Evolutionary conservation across 805 yeast species (phyloP).

Genomic region (Wickerhamomyces subpelliculosus): DNA sequence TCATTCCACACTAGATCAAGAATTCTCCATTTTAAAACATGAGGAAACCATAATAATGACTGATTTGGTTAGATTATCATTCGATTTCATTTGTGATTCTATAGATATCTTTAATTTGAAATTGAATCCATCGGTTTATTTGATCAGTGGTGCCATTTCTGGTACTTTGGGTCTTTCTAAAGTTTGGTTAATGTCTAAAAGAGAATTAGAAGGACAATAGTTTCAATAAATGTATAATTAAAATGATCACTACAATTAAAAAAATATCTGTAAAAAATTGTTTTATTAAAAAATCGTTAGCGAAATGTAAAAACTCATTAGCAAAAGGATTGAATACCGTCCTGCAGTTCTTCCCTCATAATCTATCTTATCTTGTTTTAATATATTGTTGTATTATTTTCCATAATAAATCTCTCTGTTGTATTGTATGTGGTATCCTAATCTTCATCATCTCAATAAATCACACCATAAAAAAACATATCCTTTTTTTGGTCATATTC

Average conservation of each 20-base stretch:
- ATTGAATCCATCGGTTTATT: slow-evolving; percentile 14
- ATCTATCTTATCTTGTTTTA: no score
- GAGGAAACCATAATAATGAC: slow-evolving; percentile 30
- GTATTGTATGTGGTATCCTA: neutral
- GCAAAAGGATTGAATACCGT: neutral
- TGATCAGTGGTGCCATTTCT: slow-evolving; percentile 15
- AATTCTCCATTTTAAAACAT: slow-evolving; percentile 26
- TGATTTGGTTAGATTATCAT: slow-evolving; percentile 35
- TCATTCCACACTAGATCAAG: slow-evolving; percentile 12
- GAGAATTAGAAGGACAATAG: slow-evolving; percentile 9
- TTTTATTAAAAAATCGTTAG: no score
- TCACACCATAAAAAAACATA: no score
- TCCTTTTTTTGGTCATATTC: slow-evolving; percentile 8
- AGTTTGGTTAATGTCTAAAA: slow-evolving; percentile 17
- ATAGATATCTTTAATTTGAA: slow-evolving; percentile 37
- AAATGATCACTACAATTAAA: neutral
- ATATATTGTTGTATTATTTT: neutral
- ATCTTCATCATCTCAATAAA: no score
- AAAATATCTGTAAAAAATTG: neutral
- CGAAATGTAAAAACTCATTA: neutral
- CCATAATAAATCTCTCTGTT: neutral
- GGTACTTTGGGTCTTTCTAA: slow-evolving; percentile 19
- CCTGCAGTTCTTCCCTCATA: no score
- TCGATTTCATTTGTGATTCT: slow-evolving; percentile 43
- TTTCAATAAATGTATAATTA: neutral